A percentile compares a stretch with the other conserved stretches of the same genome.
phyloP scores from a whole-genome alignment of 2,329 filamentous ascomycete genomes.

The Fusarium sp. region DNA sequence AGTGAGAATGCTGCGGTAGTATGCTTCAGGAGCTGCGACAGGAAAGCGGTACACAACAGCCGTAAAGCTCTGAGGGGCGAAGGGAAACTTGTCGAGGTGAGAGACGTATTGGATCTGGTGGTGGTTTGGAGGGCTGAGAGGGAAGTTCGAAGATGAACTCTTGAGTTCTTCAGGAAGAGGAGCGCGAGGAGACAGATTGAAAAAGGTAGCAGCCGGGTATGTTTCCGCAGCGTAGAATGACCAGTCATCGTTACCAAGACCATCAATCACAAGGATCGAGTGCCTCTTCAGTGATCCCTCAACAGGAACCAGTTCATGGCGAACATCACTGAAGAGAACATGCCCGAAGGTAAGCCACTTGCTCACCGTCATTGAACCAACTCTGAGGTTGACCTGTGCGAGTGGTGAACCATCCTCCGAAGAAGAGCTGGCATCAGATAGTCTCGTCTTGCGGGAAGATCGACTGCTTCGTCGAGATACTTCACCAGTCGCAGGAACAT shows the following conservation, averaged over 20 bases:
- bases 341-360: slow-evolving; percentile 89
- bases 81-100: slow-evolving; percentile 74
- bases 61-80: slow-evolving; percentile 78
- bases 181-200: slow-evolving; percentile 74
- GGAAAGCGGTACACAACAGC: slow-evolving; percentile 83
- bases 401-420: slow-evolving; percentile 69
- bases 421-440: slow-evolving; percentile 57
- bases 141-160: slow-evolving; percentile 56
- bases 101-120: slow-evolving; percentile 76
- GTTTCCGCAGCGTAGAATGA: slow-evolving; percentile 86
- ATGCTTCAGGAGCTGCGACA: slow-evolving; percentile 70
- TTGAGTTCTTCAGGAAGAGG: slow-evolving; percentile 58
- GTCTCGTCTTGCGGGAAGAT: slow-evolving; percentile 48
- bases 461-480: slow-evolving; percentile 42
- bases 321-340: slow-evolving; percentile 81
- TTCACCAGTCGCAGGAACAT: slow-evolving; percentile 43
- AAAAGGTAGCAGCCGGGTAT: slow-evolving; percentile 78
- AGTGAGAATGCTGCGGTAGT: slow-evolving; percentile 75
- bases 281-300: slow-evolving; percentile 55
- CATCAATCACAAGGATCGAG: slow-evolving; percentile 80
- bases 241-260: slow-evolving; percentile 88
- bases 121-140: slow-evolving; percentile 72
- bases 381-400: slow-evolving; percentile 78
- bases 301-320: slow-evolving; percentile 70
- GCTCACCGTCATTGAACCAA: slow-evolving; percentile 84